Evolutionary conservation across 164 flowering plant species (phyloP), one percentile per base, ranked within the genome.

Genomic region (Saururus chinensis): DNA sequence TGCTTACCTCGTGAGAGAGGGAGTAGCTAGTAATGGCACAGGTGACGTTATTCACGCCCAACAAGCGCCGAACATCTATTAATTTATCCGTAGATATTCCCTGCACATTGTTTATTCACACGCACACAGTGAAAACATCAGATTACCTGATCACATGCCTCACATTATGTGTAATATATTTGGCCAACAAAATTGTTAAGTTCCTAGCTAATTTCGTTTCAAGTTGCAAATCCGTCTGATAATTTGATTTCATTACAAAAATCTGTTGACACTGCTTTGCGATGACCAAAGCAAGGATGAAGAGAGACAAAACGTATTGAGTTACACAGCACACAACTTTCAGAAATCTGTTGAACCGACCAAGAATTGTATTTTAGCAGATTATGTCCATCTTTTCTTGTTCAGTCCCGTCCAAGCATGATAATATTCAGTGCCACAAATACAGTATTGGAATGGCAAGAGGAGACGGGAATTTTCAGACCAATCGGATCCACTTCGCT

Each of bases 71-170:
- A 60, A 93, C 81, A 56, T 93, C 97, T 45, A 90, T 84, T 21
- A 90, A 86, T 70, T 87, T 84, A 69, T 93, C 99, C 41, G 97
- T 93, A 30, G 99, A 93, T 68, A 90, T 90, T 22, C 97, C 99
- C 99, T 93, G 93, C 67, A 9, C 2, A 4, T 45, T 12, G 49
- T 45, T 1, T 45, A 7, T 45, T 45, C 17, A 12, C 2, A 2
- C 49, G 0, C 17, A 45, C 37, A 2, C 2, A 30, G 37, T 30
- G 14, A 12, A 45, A 42, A 42, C 12, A 10, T 42, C 9, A 42
- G 9, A 45, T 45, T 45, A 17, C 37, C 37, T 30, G 6, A 30
- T 30, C 37, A 30, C 37, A 30, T 30, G 37, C 37, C 37, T 30
- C 37, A 30, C 37, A 30, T 30, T 30, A 2, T 6, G 37, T 30